Evolutionary conservation across 129 eudicot species (phyloP), one percentile per base, ranked within the genome.

Genomic region (Gnaphalium uliginosum): DNA sequence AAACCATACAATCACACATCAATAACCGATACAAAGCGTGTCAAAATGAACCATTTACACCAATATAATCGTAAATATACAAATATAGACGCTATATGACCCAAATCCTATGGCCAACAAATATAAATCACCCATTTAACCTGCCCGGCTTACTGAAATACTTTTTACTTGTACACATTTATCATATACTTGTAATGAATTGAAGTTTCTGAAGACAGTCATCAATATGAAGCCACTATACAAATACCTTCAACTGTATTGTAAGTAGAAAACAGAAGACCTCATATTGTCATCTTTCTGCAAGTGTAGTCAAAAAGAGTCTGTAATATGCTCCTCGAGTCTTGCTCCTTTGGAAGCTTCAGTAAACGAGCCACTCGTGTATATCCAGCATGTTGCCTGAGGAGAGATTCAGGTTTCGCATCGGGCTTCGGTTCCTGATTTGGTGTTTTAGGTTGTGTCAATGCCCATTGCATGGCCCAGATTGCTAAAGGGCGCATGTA

Each of bases 401-500:
- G 15, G 57, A 94, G 68, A 46, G 96, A 83, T 7, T 85, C 92
- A 58, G 89, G 89, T 6, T 67, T 78, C 19, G 89, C 79, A 24
- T 85, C 87, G 2, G 86, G 81, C 75, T 74, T 85, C 19, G 19
- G 66, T 76, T 91, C 84, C 58, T 72, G 85, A 48, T 72, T 72
- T 5, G 86, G 71, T 23, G 24, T 46, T 68, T 84, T 83, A 35
- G 92, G 92, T 27, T 71, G 91, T 17, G 89, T 74, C 33, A 94
- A 66, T 29, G 98, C 98, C 98, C 98, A 90, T 64, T 94, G 97
- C 87, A 94, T 94, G 53, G 96, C 97, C 98, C 98, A 94, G 51
- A 94, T 89, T 23, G 92, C 96, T 78, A 94, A 79, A 7, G 97
- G 98, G 27, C 96, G 93, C 98, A 94, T 90, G 81, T 94, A 94